These are phyloP conservation scores for Dovyalis caffra DNA, from an alignment of 345 rosid genomes.

Conservation along the genomic window DNA sequence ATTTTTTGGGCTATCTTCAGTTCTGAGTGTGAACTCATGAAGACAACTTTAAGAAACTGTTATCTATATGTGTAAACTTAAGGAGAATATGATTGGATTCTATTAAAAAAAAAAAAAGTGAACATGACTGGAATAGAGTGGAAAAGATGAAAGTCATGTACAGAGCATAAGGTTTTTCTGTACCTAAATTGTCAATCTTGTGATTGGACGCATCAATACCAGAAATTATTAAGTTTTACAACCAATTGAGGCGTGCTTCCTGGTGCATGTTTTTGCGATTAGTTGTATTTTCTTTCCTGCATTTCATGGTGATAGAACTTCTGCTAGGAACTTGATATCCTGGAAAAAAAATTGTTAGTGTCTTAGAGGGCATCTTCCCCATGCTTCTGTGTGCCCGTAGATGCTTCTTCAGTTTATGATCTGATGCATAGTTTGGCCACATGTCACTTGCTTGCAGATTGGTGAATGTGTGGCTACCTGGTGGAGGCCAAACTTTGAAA, in stretches of 20 bases:
- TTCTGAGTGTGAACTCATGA: neutral
- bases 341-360: neutral
- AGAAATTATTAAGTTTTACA: neutral
- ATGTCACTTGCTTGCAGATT: slow-evolving; percentile 46
- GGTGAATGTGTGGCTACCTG: slow-evolving; percentile 94
- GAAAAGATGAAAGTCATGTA: too few relatives aligned
- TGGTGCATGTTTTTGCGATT: neutral
- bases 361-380: neutral
- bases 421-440: neutral
- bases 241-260: slow-evolving; percentile 16
- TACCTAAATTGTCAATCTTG: neutral
- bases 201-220: neutral
- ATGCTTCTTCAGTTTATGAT: slow-evolving; percentile 2
- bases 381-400: neutral
- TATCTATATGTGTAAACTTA: neutral
- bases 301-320: too few relatives aligned
- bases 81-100: neutral
- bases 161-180: too few relatives aligned
- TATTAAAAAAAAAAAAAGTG: neutral
- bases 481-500: slow-evolving; percentile 99
- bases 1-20: neutral
- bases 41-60: neutral
- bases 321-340: neutral
- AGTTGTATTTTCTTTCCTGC: neutral
- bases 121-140: neutral